These are phyloP conservation scores for Lavandula angustifolia DNA, from an alignment of 257 asterid genomes.

Conservation along the genomic window DNA sequence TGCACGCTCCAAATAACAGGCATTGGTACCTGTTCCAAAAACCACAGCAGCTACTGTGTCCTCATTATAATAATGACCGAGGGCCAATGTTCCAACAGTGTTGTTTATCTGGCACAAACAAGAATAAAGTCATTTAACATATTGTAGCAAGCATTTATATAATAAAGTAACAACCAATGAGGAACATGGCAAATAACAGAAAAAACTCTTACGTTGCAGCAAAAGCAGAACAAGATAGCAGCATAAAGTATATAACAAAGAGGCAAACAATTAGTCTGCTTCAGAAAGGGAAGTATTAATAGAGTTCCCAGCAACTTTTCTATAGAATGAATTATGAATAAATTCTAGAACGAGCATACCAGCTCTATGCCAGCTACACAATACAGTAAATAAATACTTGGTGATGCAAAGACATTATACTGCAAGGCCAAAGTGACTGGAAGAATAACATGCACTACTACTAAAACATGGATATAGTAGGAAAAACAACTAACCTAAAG, in stretches of 20 bases:
- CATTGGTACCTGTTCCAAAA: constrained; percentile 92
- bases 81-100: constrained; percentile 84
- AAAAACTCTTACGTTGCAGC: constrained; percentile 20
- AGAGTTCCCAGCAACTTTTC: too few species aligned
- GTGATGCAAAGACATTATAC: not conserved
- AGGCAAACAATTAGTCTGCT: not conserved
- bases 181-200: constrained; percentile 24
- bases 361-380: too few species aligned
- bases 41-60: constrained; percentile 87
- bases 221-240: not conserved
- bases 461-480: not conserved
- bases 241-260: not conserved
- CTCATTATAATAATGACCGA: constrained; percentile 74
- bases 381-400: too few species aligned
- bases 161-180: not conserved
- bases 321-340: too few species aligned
- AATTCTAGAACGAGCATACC: too few species aligned
- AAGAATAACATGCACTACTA: not conserved
- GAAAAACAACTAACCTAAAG: not conserved
- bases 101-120: constrained; percentile 64
- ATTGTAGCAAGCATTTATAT: constrained; percentile 7
- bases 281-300: not conserved
- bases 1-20: constrained; percentile 84
- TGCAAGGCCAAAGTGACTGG: constrained; percentile 1
- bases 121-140: constrained; percentile 1